Evolutionary conservation across 2,329 filamentous ascomycete species (phyloP), one percentile per base, ranked within the genome.

Genomic region (Colletotrichum australisinense): DNA sequence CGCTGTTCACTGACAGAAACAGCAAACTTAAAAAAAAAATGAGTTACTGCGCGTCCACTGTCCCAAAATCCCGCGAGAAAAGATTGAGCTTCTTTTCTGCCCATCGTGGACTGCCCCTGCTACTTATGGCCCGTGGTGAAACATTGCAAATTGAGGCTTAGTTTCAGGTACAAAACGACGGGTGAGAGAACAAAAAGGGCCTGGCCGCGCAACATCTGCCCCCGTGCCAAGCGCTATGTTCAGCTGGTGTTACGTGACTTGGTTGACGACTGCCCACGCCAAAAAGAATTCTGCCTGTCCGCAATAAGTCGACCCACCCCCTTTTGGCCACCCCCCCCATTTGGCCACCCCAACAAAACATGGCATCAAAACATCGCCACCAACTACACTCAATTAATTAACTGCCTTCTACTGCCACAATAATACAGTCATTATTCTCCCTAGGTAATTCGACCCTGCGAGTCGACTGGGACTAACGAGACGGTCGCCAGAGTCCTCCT

Each of bases 131-230:
- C 57, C 57, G 49, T 63, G 53, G n/a, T 49, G 69, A 63, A 42
- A 69, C 59, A 9, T 22, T 56, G 38, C 14, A 53, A 53, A 67
- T 55, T 67, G 63, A 67, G 56, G 68, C 63, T 56, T 19, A 30
- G 53, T 69, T 69, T 69, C 69, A 69, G 42, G 58, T 63, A 64
- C 49, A 63, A 30, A 67, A 1, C 30, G 59, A 22, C 60, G n/a
- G 52, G 22, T 26, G 19, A 24, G 42, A 19, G 30, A 42, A 19
- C 9, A 11, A 7, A 19, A 22, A 24, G 57, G 57, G 30, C 19
- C 57, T 22, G 42, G 5, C 42, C 26, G 14, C 19, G 12, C 42
- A 49, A 49, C 19, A 16, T 19, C 8, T 12, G 3, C 22, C 9
- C 12, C 11, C 6, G 5, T 8, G 26, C 64, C 30, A 52, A 57